Evolutionary conservation across 2,329 filamentous ascomycete species (phyloP), one percentile per base, ranked within the genome.

Genomic region (Chaetomium globosum): DNA sequence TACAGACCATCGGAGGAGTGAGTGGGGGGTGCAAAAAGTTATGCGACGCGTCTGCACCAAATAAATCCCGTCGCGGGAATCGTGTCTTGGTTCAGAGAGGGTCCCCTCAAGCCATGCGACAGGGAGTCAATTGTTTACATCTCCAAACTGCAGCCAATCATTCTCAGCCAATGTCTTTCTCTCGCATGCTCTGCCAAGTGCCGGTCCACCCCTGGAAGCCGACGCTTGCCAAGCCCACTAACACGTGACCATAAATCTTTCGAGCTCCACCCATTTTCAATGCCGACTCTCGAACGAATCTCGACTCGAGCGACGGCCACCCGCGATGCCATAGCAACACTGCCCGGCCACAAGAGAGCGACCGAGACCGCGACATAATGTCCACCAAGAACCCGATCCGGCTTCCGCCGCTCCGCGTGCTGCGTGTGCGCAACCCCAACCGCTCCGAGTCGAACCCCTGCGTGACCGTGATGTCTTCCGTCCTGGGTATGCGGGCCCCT

Each of bases 381-480:
- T 75, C 76, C 62, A 73, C 74, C 61, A 79, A 80, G 68, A 84
- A 81, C 69, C 80, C 84, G 31, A 85, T 86, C 55, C 83, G 84
- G 54, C 80, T 89, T 1, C 84, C 85, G 65, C 85, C 86, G 1
- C 76, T 88, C 66, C 81, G 82, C 73, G 74, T 74, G 43, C 80
- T 87, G 61, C 84, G 84, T 67, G 83, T 87, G 67, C 80, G 81
- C 72, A 77, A 83, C 66, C 81, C 84, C 23, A 84, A 83, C 75
- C 79, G 78, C 65, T 72, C 77, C 69, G 74, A 78, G 59, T 77
- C 81, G 67, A 84, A 84, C 70, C 83, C 84, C 6, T 87, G 85
- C 73, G 74, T 86, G 58, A 74, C 76, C 55, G 78, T 85, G 75
- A 87, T 87, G 85, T 81, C 82, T 26, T 81, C 81, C 19, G 84